These are phyloP conservation scores for Erigeron philadelphicus DNA, from an alignment of 140 eudicot species.

Conservation along the genomic window DNA sequence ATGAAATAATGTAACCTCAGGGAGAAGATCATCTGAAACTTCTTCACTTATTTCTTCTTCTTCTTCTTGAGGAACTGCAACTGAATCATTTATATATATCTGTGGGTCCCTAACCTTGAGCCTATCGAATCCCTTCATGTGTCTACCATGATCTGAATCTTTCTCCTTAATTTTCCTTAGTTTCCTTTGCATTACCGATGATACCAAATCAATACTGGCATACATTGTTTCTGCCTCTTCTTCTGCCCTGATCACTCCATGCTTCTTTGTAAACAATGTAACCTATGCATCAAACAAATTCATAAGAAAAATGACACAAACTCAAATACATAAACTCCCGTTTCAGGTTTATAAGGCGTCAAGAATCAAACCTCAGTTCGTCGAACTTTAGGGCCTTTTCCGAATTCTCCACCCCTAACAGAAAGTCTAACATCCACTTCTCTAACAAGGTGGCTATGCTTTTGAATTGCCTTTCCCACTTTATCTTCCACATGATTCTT, in stretches of 20 bases:
- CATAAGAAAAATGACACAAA: slow-evolving; percentile 11
- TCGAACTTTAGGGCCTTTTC: slow-evolving; percentile 78
- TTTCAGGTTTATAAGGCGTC: background rate
- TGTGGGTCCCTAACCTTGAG: slow-evolving; percentile 48
- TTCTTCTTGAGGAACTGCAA: slow-evolving; percentile 42
- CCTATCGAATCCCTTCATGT: slow-evolving; percentile 72
- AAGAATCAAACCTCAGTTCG: slow-evolving; percentile 67
- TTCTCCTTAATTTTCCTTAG: slow-evolving; percentile 91
- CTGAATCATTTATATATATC: slow-evolving; percentile 29
- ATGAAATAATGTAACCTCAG: slow-evolving; percentile 19
- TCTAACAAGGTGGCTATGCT: slow-evolving; percentile 85
- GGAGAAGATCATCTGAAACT: slow-evolving; percentile 44
- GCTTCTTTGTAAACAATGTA: slow-evolving; percentile 76
- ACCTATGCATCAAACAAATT: slow-evolving; percentile 38
- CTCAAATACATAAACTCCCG: background rate
- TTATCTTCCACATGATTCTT: slow-evolving; percentile 76
- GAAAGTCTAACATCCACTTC: slow-evolving; percentile 87
- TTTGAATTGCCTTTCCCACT: slow-evolving; percentile 74
- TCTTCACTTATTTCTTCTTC: slow-evolving; percentile 38
- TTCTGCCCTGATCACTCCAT: slow-evolving; percentile 83
- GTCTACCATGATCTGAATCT: slow-evolving; percentile 83
- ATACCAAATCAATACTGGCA: slow-evolving; percentile 75
- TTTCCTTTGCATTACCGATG: slow-evolving; percentile 69
- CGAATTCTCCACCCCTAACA: slow-evolving; percentile 76
- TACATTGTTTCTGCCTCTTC: slow-evolving; percentile 67